Base-by-base conservation (phyloP, 306 rosid genomes). In the Cucumis hystrix region DNA sequence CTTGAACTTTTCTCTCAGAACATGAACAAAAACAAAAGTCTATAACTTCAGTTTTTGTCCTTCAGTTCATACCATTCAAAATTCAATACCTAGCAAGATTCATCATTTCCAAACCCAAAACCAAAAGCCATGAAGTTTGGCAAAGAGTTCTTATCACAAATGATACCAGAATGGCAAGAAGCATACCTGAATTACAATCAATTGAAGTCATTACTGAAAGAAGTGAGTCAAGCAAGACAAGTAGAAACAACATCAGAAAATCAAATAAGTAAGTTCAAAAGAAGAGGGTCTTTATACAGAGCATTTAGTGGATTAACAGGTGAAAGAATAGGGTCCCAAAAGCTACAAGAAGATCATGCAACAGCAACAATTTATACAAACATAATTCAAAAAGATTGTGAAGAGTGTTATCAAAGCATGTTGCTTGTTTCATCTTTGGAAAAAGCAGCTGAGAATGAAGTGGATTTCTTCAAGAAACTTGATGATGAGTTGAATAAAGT, bases 101-200 rank as follows among this genome's bases (percentile, higher is more conserved):
- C 52, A 47, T 47, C 52, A 7, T 41, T 10, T 28, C 30, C 30
- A 28, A 28, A 3, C 30, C 30, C 1, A 28, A 28, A 28, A 28
- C 30, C 30, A 28, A 28, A 28, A 28, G 30, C 30, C 30, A 92
- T 92, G 96, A 92, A 90, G 89, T 92, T 89, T 45, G 96, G 96
- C 35, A 92, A 92, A 64, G 97, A 90, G 43, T 87, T 87, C 16
- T 71, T 70, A 12, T 83, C 93, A 3, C 96, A 92, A 74, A 85
- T 87, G 90, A 91, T 90, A 71, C 91, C 80, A 6, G 96, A 92
- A 88, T 92, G 97, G 97, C 86, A 87, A 79, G 90, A 84, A 74
- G 92, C 90, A 45, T 92, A 90, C 86, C 80, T 87, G 92, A 79
- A 92, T 75, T 92, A 90, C 87, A 79, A 51, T 33, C n/a, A 70